Conservation (phyloP, 495 filamentous ascomycete genomes). For the Penicillium tannophilum region DNA sequence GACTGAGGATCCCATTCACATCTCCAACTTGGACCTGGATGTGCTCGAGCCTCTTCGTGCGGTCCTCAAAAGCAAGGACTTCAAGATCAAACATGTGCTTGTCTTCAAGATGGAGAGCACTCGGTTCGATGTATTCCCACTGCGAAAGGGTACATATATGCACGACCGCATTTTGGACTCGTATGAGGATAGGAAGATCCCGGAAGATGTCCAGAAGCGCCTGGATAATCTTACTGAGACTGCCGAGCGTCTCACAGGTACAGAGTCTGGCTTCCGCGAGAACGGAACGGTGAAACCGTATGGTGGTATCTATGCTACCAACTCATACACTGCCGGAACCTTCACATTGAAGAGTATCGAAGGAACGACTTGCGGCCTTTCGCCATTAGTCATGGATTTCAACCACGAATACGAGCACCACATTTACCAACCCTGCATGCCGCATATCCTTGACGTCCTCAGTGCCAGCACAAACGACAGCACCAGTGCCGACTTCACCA, state of each 20-base stretch:
- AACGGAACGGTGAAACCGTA: slow-evolving; percentile 25
- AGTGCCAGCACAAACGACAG: slow-evolving; percentile 32
- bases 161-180: slow-evolving; percentile 38
- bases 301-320: slow-evolving; percentile 41
- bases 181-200: slow-evolving; percentile 20
- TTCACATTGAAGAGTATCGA: slow-evolving; percentile 46
- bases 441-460: slow-evolving; percentile 41
- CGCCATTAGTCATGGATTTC: slow-evolving; percentile 48
- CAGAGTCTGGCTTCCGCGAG: slow-evolving; percentile 22
- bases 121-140: slow-evolving; percentile 46
- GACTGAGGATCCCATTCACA: slow-evolving; percentile 40
- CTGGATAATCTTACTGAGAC: slow-evolving; percentile 37
- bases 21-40: slow-evolving; percentile 39
- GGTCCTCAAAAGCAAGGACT: slow-evolving; percentile 23
- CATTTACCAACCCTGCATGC: slow-evolving; percentile 48
- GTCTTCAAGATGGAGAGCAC: slow-evolving; percentile 46
- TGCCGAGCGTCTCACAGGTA: slow-evolving; percentile 40
- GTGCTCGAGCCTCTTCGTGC: slow-evolving; percentile 33
- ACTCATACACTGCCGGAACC: slow-evolving; percentile 38
- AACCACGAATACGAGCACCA: slow-evolving; percentile 40
- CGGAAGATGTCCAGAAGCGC: slow-evolving; percentile 27
- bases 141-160: slow-evolving; percentile 34
- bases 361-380: slow-evolving; percentile 42
- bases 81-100: slow-evolving; percentile 45
- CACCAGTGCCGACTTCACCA: slow-evolving; percentile 27